phyloP scores from a whole-genome alignment of 371 early-diverging fungal genomes.

The Dipsacomyces acuminosporus region DNA sequence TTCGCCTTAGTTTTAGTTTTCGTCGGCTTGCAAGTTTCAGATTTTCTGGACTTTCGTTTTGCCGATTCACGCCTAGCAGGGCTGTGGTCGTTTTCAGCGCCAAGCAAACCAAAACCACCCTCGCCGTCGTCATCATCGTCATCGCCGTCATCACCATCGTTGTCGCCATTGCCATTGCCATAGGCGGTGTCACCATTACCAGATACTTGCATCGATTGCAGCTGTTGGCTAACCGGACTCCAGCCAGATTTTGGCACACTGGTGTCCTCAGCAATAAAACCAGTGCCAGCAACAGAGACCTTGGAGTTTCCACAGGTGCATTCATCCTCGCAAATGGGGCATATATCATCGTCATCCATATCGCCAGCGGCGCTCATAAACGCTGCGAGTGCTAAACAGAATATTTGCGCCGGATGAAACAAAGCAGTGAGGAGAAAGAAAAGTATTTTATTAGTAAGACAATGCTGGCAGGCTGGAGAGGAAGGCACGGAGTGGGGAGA shows the following conservation, averaged over 20 bases:
- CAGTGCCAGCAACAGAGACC: background rate
- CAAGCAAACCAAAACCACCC: background rate
- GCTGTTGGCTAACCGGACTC: no score
- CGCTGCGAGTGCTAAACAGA: conserved; percentile 11
- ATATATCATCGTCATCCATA: conserved; percentile 45
- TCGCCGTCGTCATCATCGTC: no score
- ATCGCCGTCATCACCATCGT: no score
- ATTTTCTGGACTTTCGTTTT: conserved; percentile 5
- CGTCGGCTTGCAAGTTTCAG: background rate
- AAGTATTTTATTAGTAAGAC: background rate
- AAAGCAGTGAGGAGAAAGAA: background rate
- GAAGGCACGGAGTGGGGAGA: background rate
- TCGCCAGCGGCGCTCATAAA: conserved; percentile 21
- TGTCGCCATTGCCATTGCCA: no score
- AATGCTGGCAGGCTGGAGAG: background rate
- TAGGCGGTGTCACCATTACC: no score
- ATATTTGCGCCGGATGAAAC: no score
- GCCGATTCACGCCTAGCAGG: conserved; percentile 4
- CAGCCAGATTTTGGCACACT: no score
- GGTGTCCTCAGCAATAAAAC: conserved; percentile 1
- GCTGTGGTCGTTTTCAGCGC: background rate
- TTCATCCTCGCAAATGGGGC: conserved; percentile 48
- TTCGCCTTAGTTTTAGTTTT: conserved; percentile 14
- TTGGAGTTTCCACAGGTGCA: conserved; percentile 38
- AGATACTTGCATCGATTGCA: no score